phyloP scores from a whole-genome alignment of 169 alveolate genomes.

The Cryptosporidium ubiquitum region DNA sequence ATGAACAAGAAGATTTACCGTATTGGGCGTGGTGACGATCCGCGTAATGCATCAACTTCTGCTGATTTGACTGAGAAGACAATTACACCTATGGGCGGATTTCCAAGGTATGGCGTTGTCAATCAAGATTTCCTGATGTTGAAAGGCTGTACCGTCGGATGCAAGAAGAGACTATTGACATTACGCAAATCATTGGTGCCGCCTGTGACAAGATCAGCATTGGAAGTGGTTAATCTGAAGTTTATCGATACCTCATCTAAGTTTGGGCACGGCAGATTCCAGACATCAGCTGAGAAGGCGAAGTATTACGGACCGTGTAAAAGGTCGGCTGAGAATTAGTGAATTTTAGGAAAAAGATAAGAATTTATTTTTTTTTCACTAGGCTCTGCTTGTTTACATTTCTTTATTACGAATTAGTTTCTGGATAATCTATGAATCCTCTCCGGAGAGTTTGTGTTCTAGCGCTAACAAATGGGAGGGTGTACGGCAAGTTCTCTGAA shows the following conservation, averaged over 20 bases:
- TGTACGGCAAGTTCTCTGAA: constrained; percentile 3
- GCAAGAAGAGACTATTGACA: constrained; percentile 96
- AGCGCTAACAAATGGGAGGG: background rate
- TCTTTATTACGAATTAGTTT: background rate
- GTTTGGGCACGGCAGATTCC: constrained; percentile 99
- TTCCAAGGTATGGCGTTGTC: constrained; percentile 99
- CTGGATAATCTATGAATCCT: constrained; percentile 9
- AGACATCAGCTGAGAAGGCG: constrained; percentile 98
- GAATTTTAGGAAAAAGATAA: background rate
- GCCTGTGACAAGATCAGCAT: constrained; percentile 93
- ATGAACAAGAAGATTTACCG: constrained; percentile 99
- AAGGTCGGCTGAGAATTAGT: constrained; percentile 67
- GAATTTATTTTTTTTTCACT: background rate
- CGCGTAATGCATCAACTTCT: constrained; percentile 95
- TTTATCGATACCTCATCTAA: constrained; percentile 99
- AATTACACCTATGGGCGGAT: constrained; percentile 99
- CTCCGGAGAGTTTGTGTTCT: background rate
- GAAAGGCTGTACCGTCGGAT: constrained; percentile 98
- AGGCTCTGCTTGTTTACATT: background rate
- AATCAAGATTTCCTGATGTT: constrained; percentile 98
- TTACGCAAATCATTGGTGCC: constrained; percentile 97
- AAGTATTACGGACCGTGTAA: constrained; percentile 97
- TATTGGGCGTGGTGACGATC: constrained; percentile 94
- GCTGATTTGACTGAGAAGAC: constrained; percentile 97
- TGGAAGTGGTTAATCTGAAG: constrained; percentile 94